Base-by-base conservation (phyloP, 2,329 filamentous ascomycete genomes). In the Helotiales sp. region DNA sequence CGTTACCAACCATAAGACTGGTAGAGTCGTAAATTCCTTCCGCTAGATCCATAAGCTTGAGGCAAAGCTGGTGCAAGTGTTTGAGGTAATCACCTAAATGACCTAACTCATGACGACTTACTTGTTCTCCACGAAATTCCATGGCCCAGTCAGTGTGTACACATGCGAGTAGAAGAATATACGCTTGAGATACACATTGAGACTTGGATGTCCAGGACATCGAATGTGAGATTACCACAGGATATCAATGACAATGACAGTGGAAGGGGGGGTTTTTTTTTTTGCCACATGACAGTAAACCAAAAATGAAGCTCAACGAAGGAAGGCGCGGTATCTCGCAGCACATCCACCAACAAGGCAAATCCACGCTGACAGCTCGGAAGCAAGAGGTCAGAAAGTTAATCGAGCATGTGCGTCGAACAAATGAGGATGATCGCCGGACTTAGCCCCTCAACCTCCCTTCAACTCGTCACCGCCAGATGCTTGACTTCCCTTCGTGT, bases 381-480 rank as follows among this genome's bases (percentile, higher is more conserved):
- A 20, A 20, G 40, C 40, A 20, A 45, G 17, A 45, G 17, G 40
- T 45, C 60, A 62, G 45, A 62, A 49, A 45, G 45, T 54, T 62
- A 30, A 62, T 54, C 20, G 1, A 22, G 59, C 50, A 32, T 59
- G 24, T 64, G 62, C 54, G 40, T 47, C 34, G 28, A 55, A 40
- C 54, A 37, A 60, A 66, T 55, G 37, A 63, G 55, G 60, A 66
- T 28, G 59, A 69, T 66, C 54, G 54, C 54, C 34, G 15, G 26
- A 24, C 13, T 50, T 49, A 59, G 40, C 34, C 15, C n/a, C 34
- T 28, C 47, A 6, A 45, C 58, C 32, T 57, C 15, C 52, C 32
- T 30, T n/a, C 63, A 57, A 61, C 34, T 34, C 34, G 43, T 54
- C 43, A 66, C 60, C 64, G 54, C 60, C 22, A 45, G 52, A 54